Evolutionary conservation across 2,329 filamentous ascomycete species (phyloP).

Genomic region (Tolypocladium tundrense): DNA sequence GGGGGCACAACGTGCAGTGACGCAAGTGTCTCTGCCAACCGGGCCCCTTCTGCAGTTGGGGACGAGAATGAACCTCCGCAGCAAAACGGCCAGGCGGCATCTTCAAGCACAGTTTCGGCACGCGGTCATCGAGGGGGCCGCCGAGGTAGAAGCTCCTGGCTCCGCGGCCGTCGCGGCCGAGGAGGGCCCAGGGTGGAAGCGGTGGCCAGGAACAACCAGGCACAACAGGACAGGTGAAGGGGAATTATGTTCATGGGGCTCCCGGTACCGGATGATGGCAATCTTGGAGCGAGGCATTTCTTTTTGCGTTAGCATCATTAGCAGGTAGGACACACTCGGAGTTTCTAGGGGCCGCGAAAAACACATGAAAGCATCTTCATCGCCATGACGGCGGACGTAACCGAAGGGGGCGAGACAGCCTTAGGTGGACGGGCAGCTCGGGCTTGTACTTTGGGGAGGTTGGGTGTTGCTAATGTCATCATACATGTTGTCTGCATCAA

Average conservation of each 20-base stretch:
- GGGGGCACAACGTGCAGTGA: neutral
- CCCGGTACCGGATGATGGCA: neutral
- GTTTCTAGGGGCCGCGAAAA: neutral
- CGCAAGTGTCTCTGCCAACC: neutral
- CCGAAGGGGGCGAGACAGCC: neutral
- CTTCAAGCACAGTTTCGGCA: neutral
- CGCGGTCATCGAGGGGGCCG: conserved; percentile 12
- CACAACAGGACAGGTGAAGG: neutral
- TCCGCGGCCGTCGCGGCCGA: conserved; percentile 16
- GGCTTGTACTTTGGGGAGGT: neutral
- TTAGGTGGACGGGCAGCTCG: neutral
- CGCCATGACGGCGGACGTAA: neutral
- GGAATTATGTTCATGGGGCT: too few species aligned
- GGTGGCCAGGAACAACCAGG: neutral
- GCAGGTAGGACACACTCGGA: neutral
- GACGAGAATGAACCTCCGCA: conserved; percentile 7
- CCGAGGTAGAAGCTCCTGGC: conserved; percentile 14
- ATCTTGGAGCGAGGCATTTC: neutral
- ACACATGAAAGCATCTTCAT: neutral
- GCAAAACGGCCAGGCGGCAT: conserved; percentile 1
- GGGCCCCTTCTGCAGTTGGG: neutral
- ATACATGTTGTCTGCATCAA: neutral
- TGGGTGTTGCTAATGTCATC: neutral
- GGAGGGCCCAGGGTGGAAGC: neutral
- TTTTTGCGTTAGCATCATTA: neutral